A percentile compares a stretch with the other conserved stretches of the same genome.
phyloP scores from a whole-genome alignment of 106 monocot species.

The Dendrobium catenatum region DNA sequence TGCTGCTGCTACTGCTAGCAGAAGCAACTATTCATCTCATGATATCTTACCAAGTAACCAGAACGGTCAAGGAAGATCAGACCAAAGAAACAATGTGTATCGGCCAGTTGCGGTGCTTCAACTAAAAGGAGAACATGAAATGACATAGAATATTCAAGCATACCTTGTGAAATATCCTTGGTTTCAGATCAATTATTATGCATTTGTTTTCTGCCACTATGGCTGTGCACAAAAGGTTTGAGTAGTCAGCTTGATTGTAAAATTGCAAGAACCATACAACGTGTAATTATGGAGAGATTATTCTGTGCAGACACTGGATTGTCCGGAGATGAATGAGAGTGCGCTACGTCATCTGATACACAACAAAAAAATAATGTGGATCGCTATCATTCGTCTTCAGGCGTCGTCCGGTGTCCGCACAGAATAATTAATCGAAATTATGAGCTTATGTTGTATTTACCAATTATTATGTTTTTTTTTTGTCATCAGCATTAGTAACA shows the following conservation, averaged over 20 bases:
- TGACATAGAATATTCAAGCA: not conserved
- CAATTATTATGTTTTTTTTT: not conserved
- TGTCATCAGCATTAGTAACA: not conserved
- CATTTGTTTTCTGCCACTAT: too few species aligned
- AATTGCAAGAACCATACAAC: not conserved
- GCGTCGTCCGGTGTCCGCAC: too few species aligned
- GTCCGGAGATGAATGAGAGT: too few species aligned
- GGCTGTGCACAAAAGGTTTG: too few species aligned
- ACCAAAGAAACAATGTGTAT: conserved; percentile 8
- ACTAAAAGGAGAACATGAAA: conserved; percentile 28
- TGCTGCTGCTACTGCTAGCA: conserved; percentile 3
- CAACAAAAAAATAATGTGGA: too few species aligned
- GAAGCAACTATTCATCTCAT: not conserved
- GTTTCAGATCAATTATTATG: too few species aligned
- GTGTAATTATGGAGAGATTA: not conserved
- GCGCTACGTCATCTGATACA: too few species aligned
- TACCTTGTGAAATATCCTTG: not conserved
- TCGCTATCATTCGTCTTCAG: too few species aligned
- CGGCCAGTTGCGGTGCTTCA: conserved; percentile 18
- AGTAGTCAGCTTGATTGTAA: not conserved
- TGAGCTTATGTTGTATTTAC: not conserved
- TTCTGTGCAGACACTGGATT: too few species aligned
- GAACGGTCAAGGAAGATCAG: conserved; percentile 17
- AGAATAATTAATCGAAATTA: not conserved
- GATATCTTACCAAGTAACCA: conserved; percentile 9